Base-by-base conservation (phyloP, 768 basidiomycete genomes). In the Termitomyces sp. region DNA sequence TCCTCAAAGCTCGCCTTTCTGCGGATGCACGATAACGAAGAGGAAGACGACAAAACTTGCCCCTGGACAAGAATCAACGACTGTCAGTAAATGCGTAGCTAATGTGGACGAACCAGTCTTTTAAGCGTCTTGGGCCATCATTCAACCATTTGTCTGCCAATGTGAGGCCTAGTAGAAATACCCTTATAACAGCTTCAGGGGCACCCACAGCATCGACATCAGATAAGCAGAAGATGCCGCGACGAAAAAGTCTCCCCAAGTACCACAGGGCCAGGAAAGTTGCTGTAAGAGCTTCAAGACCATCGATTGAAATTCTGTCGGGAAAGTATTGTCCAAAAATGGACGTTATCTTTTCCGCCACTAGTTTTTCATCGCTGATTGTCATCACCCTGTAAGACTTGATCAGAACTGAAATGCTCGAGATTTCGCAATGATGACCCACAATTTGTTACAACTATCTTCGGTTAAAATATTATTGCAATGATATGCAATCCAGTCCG, bases 131-230 rank as follows among this genome's bases (percentile, higher is more conserved):
- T 0, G 78, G 74, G 60, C 78, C 75, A 61, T 85, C 85, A 55
- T 84, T 79, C 51, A 86, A 59, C 83, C 83, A 85, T 69, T 85
- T 86, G 61, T 80, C 81, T 13, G 85, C 84, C 36, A 86, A 66
- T 71, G 82, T 81, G 37, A 78, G 76, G 53, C 77, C 75, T 36
- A 86, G 67, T 5, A 83, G 63, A 62, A 84, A 83, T 34, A 73
- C 69, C 58, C 83, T 74, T 59, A 79, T 79, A 14, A 76, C 73
- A 39, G 73, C 74, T 47, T 79, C 79, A 47, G 77, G 72, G 41
- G 69, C 66, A 36, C 73, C 72, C 43, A 74, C 71, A 14, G 65
- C 59, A 34, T 70, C 70, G 46, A 79, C 64, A 43, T 69, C 66
- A 49, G 72, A 62, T 12, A 65, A 68, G 12, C 72, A 73, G 49